Evolutionary conservation across 805 yeast species (phyloP), one percentile per base, ranked within the genome.

Genomic region (Saccharomycopsis sp.): DNA sequence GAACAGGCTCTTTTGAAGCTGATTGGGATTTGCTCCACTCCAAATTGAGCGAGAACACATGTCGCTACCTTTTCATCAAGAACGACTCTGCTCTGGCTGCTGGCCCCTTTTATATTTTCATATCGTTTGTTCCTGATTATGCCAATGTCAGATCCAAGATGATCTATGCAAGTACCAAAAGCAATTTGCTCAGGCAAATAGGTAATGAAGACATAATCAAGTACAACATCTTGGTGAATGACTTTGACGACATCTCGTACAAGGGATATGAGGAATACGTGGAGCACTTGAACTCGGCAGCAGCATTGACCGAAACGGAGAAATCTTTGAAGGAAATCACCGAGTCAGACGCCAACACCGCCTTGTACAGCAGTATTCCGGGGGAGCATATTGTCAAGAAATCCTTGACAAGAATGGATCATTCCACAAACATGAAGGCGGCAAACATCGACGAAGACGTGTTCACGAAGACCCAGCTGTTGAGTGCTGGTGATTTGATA

Each of bases 131-230:
- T 39, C 96, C 98, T 0, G 96, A 89, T 57, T 59, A 60, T 38
- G 83, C 96, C 6, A 76, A 79, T 2, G 88, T 89, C 29, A 72
- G 87, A 43, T 69, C 72, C 42, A 92, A 89, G 58, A 92, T 92
- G 96, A 67, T 92, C 36, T 92, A 88, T 58, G 97, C 97, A 4
- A 84, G 96, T 2, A 78, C 94, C 8, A 85, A 85, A 47, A 80
- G 75, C 57, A 75, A 92, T 1, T 60, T 92, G 27, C 62, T 83
- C 42, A 75, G 82, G 50, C 79, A 80, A 48, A 65, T 89, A 30
- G 96, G 96, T 6, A 70, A 71, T 4, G 53, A 64, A 13, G 70
- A 68, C 42, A 54, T 80, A 5, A 35, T 43, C 10, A 31, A 36
- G 19, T 38, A 46, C 21, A 36, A 46, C 13, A 22, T 23, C 15